Percentiles rank a stretch among this genome's conserved stretches.
phyloP scores from a whole-genome alignment of 176 grass and related monocot species.

The Pharus latifolius region DNA sequence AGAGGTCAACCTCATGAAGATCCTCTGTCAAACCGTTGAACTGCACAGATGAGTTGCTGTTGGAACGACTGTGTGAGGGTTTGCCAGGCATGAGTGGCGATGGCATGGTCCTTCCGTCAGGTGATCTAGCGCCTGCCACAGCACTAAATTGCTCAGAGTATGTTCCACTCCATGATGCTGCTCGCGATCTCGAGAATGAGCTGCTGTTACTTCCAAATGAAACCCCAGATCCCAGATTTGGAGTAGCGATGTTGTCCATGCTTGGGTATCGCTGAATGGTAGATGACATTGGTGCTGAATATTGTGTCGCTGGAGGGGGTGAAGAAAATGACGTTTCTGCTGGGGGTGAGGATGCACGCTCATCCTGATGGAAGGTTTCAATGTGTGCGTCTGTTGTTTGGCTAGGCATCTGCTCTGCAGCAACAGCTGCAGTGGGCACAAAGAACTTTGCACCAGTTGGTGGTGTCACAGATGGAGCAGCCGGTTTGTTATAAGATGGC shows the following conservation, averaged over 20 bases:
- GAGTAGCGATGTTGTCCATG: conserved; percentile 47
- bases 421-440: conserved; percentile 37
- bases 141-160: neutral
- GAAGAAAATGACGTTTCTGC: conserved; percentile 27
- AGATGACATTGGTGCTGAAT: conserved; percentile 7
- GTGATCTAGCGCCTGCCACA: neutral
- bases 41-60: neutral
- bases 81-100: conserved; percentile 14
- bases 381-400: neutral
- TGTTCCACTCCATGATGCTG: conserved; percentile 42
- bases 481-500: conserved; percentile 40
- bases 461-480: conserved; percentile 32
- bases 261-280: conserved; percentile 49
- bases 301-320: conserved; percentile 11
- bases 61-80: neutral
- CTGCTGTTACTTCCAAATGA: neutral
- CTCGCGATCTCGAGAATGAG: conserved; percentile 10
- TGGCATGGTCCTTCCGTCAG: neutral
- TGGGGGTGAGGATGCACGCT: neutral
- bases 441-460: conserved; percentile 59
- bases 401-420: conserved; percentile 16
- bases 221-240: neutral
- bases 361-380: conserved; percentile 2
- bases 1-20: conserved; percentile 19
- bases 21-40: neutral